Evolutionary conservation across 2,329 filamentous ascomycete species (phyloP), one percentile per base, ranked within the genome.

Genomic region (Trichophyton schoenleinii): DNA sequence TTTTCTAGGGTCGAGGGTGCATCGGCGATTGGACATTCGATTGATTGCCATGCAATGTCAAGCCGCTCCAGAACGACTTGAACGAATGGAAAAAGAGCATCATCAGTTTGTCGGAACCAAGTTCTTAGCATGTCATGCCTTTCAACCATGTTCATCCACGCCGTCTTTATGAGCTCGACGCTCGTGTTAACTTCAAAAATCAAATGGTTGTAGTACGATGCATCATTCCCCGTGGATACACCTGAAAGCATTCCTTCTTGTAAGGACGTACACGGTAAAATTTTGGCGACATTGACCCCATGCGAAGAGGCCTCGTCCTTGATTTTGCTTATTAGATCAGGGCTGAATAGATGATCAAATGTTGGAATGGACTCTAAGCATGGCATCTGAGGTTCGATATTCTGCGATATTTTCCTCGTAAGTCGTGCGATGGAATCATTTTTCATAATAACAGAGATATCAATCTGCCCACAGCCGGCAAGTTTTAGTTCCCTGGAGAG

Each of bases 231-330:
- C 67, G 74, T 74, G 3, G 71, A 66, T 28, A 74, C 74, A 7
- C 83, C 81, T 2, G 84, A 86, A 0, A 96, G 77, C 90, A 96
- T 96, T 0, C 87, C 87, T 74, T 95, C 88, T 71, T 96, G 91
- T 0, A 96, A 75, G 0, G 91, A 88, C 1, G 90, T 95, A 69
- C 91, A 96, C 0, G 91, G 91, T 3, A 91, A 74, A 7, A 95
- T 78, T 1, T 75, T 77, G 34, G 81, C 73, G 2, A 87, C 75
- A 0, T 66, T 52, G 3, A 71, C 70, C 0, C 71, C 70, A 1
- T 71, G 63, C 3, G 63, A 15, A 3, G 65, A 52, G 60, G 81
- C 75, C 0, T 66, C 67, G 4, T 69, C 61, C 28, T 65, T 67
- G 5, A 80, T 65, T 36, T 66, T 63, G 11, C 68, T 64, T 0